Evolutionary conservation across 108 stramenopile species (phyloP), one percentile per base, ranked within the genome.

Genomic region (Ochromonas danica): DNA sequence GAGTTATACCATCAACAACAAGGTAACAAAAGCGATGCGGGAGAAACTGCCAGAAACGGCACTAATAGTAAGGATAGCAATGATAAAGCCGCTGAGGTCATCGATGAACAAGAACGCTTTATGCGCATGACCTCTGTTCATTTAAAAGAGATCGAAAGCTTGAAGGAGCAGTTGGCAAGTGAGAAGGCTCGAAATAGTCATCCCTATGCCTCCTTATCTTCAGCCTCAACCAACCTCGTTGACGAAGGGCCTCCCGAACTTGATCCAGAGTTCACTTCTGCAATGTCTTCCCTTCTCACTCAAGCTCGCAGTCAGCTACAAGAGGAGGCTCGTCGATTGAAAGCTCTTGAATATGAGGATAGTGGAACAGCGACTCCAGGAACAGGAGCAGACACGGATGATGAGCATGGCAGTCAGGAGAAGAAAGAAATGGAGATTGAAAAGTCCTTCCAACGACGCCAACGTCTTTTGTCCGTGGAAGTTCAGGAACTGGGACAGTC

Each of bases 401-500:
- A 28, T 67, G 63, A 28, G 31, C 3, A 67, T 36, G 63, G 10
- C 3, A 25, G 25, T 67, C 63, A 22, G 25, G 10, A 67, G 6
- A 28, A 67, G 63, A 6, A 57, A 57, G 51, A 57, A 22, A n/a
- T n/a, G n/a, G 72, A 75, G 6, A 6, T 30, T 30, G 72, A 75
- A 57, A 3, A 33, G 6, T 3, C 25, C 6, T 75, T 75, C 72
- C 31, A 6, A 27, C 3, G 35, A 33, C 36, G 78, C 30, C 78
- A 78, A 45, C 61, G n/a, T 3, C 30, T 57, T 2, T 43, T 78
- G 78, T 10, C 22, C 6, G 3, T 14, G 25, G 78, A 57, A 78
- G 36, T 78, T 43, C 28, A 67, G 30, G 78, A 78, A 43, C 57
- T 78, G 25, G 63, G 36, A 2, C 2, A 78, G 36, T 78, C 78